These are phyloP conservation scores for Talaromyces verruculosus DNA, from an alignment of 2,329 filamentous ascomycete genomes.

Conservation along the genomic window DNA sequence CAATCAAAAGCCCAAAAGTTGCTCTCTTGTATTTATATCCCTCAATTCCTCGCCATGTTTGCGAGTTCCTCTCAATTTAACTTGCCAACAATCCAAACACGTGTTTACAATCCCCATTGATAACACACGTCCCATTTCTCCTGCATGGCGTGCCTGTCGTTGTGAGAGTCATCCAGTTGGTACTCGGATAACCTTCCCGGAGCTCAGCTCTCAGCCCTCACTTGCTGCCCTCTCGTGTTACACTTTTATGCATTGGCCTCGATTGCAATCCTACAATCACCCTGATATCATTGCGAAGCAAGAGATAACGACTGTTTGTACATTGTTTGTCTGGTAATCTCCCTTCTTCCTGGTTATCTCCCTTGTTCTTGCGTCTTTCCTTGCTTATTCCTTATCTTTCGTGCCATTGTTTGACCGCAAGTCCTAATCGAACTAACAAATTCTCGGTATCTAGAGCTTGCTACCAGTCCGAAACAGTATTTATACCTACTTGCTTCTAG, in stretches of 20 bases:
- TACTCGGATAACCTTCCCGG: constrained; percentile 21
- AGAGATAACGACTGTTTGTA: constrained; percentile 15
- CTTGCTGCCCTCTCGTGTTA: constrained; percentile 8
- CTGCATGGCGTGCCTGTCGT: constrained; percentile 19
- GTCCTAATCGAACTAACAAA: not conserved
- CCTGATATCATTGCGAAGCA: not conserved
- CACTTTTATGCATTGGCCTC: constrained; percentile 11
- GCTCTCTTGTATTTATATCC: constrained; percentile 14
- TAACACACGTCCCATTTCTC: not conserved
- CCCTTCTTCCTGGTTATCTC: not conserved
- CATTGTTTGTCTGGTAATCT: not conserved
- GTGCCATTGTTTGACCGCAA: constrained; percentile 7
- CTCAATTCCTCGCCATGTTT: not conserved
- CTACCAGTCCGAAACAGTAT: not conserved
- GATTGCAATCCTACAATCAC: constrained; percentile 10
- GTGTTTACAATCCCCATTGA: not conserved
- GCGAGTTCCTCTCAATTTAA: not conserved
- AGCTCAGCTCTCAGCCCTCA: constrained; percentile 3
- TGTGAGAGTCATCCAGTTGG: constrained; percentile 12
- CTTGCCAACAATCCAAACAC: not conserved
- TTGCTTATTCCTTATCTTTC: constrained; percentile 7
- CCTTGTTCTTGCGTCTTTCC: not conserved
- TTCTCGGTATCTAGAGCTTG: not conserved
- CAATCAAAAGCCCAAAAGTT: not conserved
- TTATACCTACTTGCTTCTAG: not conserved